phyloP scores from a whole-genome alignment of 257 asterid genomes.

The Solanum virginianum region DNA sequence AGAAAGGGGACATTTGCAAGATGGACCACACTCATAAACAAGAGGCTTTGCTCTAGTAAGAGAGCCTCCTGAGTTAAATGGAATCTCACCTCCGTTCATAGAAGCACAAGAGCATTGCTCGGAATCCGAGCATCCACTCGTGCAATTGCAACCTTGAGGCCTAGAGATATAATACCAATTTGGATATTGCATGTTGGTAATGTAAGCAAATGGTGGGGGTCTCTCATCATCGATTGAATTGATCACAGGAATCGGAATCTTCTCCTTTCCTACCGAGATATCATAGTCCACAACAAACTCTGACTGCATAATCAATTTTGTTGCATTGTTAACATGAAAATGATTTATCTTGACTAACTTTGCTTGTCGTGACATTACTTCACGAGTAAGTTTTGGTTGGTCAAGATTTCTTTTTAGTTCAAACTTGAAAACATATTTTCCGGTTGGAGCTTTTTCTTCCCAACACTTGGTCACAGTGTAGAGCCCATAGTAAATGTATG shows the following conservation, averaged over 20 bases:
- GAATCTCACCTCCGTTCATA: background rate
- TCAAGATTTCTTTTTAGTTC: slow-evolving; percentile 14
- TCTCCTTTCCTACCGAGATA: background rate
- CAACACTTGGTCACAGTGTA: slow-evolving; percentile 9
- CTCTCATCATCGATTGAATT: background rate
- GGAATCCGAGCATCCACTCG: background rate
- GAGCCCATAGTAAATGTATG: slow-evolving; percentile 22
- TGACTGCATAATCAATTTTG: background rate
- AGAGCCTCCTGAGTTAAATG: background rate
- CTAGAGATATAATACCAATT: background rate
- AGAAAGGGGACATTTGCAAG: background rate
- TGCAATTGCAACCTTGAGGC: background rate
- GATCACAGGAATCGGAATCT: background rate
- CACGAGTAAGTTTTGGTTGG: slow-evolving; percentile 10
- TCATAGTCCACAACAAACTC: background rate
- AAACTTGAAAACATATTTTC: slow-evolving; percentile 23
- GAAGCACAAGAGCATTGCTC: background rate
- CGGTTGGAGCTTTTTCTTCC: slow-evolving; percentile 10
- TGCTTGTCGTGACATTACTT: background rate
- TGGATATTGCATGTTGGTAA: background rate
- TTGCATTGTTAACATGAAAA: background rate
- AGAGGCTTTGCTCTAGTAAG: background rate
- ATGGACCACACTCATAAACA: background rate
- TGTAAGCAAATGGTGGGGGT: background rate
- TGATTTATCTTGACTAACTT: background rate